A percentile compares a stretch with the other conserved stretches of the same genome.
phyloP scores from a whole-genome alignment of 1,284 basidiomycete species.

The Tilletiaria anomala region DNA sequence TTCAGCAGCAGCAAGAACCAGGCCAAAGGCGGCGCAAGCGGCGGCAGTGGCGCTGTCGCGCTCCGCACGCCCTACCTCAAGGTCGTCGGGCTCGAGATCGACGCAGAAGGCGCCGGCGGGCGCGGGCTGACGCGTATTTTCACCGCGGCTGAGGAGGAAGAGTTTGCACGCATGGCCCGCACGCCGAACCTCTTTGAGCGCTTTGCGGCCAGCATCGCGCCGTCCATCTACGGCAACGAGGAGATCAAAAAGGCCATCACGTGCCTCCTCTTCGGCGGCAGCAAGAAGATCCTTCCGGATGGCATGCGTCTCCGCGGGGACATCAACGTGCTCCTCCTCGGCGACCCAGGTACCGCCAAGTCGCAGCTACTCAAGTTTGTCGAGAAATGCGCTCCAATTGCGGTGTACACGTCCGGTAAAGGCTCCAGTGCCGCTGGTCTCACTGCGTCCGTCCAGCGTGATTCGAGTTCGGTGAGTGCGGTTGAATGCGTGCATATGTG shows the following conservation, averaged over 20 bases:
- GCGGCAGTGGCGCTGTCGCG: conserved; percentile 49
- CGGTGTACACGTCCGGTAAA: conserved; percentile 96
- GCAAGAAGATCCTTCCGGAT: conserved; percentile 94
- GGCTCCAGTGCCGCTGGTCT: conserved; percentile 95
- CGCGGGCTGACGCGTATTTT: conserved; percentile 55
- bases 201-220: conserved; percentile 84
- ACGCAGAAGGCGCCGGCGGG: conserved; percentile 51
- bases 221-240: conserved; percentile 87
- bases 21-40: conserved; percentile 29
- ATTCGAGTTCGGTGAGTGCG: conserved; percentile 63
- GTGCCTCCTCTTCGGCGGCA: conserved; percentile 87
- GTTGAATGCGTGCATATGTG: neutral
- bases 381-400: conserved; percentile 93
- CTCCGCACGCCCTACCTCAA: conserved; percentile 88
- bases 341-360: conserved; percentile 96
- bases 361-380: conserved; percentile 96
- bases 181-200: conserved; percentile 83
- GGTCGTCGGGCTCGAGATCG: conserved; percentile 77
- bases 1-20: conserved; percentile 66
- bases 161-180: conserved; percentile 77
- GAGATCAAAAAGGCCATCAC: conserved; percentile 98
- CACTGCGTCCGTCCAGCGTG: conserved; percentile 92
- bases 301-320: conserved; percentile 94
- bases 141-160: conserved; percentile 90
- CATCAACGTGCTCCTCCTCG: conserved; percentile 89